Percentiles rank a stretch among this genome's conserved stretches.
Conservation (phyloP, 352 stramenopile species). For the Phytopythium delawarense region DNA sequence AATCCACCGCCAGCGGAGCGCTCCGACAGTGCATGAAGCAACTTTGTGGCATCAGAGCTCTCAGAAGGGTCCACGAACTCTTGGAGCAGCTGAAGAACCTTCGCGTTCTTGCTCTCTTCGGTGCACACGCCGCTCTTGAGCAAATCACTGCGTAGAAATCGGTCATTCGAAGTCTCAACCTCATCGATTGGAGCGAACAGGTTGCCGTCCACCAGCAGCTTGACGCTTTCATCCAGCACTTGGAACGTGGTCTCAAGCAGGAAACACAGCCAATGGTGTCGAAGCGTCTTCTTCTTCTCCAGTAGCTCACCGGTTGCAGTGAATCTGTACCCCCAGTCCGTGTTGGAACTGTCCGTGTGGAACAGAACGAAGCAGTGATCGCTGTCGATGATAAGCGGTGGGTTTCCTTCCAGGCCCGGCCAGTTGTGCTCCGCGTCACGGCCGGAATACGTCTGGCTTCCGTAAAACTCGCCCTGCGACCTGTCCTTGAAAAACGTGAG, state of each 20-base stretch:
- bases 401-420: constrained; percentile 59
- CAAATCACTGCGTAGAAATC: constrained; percentile 63
- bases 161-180: constrained; percentile 43
- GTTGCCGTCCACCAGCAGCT: constrained; percentile 45
- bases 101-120: constrained; percentile 44
- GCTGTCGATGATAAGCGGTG: constrained; percentile 70
- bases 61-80: constrained; percentile 43
- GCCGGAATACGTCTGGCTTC: constrained; percentile 68
- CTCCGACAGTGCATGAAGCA: constrained; percentile 39
- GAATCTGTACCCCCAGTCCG: constrained; percentile 80
- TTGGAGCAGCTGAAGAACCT: constrained; percentile 54
- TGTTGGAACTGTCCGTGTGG: constrained; percentile 82
- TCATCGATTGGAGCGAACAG: constrained; percentile 44
- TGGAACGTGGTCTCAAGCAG: constrained; percentile 41
- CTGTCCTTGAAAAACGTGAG: constrained; percentile 84
- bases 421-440: constrained; percentile 76
- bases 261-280: constrained; percentile 63
- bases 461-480: constrained; percentile 51
- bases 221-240: constrained; percentile 46
- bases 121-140: constrained; percentile 50
- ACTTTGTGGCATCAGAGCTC: constrained; percentile 34
- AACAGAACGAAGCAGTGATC: constrained; percentile 83
- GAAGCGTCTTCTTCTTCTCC: constrained; percentile 46
- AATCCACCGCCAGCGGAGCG: constrained; percentile 18
- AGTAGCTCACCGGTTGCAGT: constrained; percentile 61